Conservation (phyloP, 208 protist species). For the Acanthamoeba lenticulata region DNA sequence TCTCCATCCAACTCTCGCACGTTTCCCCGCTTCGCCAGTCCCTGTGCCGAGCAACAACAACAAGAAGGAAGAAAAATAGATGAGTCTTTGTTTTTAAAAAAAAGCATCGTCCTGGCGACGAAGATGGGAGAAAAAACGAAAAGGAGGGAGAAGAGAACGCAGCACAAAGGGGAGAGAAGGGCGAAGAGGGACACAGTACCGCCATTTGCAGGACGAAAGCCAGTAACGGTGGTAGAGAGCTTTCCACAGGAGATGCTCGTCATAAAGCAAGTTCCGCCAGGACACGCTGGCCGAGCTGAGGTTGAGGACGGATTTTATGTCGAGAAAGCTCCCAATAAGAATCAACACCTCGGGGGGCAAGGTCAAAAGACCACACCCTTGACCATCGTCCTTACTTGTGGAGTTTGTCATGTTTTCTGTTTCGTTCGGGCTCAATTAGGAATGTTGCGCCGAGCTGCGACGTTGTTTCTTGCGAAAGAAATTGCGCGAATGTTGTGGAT, state of each 20-base stretch:
- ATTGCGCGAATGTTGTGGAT: too few relatives aligned
- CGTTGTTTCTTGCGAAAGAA: background rate
- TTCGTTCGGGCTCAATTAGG: too few relatives aligned
- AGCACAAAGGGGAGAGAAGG: background rate
- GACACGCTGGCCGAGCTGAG: slow-evolving; percentile 22
- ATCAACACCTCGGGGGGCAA: slow-evolving; percentile 23
- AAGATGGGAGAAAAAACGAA: too few relatives aligned
- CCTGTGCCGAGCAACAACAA: background rate
- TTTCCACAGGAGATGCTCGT: slow-evolving; percentile 36
- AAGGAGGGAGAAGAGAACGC: background rate
- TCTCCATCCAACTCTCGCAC: slow-evolving; percentile 27
- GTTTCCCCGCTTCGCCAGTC: slow-evolving; percentile 15
- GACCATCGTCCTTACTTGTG: background rate
- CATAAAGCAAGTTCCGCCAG: slow-evolving; percentile 23
- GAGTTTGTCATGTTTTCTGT: background rate
- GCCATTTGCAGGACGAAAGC: slow-evolving; percentile 28
- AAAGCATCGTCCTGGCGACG: too few relatives aligned
- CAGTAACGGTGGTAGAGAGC: slow-evolving; percentile 22
- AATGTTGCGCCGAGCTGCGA: background rate
- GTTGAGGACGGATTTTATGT: slow-evolving; percentile 5
- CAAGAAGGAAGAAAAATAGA: background rate
- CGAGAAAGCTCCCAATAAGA: slow-evolving; percentile 28
- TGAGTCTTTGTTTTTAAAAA: background rate
- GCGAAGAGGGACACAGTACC: background rate
- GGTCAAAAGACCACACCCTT: background rate